Conservation (phyloP, 2,329 filamentous ascomycete genomes). For the Hymenoscyphus albidus region DNA sequence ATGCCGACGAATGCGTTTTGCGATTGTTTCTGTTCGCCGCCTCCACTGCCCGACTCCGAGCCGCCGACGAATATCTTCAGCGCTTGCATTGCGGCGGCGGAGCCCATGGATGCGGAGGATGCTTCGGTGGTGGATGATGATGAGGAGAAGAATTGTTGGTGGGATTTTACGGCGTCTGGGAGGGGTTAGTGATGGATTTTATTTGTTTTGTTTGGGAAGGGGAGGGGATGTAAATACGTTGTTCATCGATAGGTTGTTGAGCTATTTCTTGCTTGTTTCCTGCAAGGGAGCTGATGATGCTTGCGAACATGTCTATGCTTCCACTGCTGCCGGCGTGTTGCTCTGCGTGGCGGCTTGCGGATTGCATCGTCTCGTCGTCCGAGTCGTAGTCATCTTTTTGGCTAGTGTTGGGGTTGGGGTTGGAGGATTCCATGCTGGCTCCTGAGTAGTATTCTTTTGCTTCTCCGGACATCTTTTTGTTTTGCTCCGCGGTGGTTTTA, state of each 20-base stretch:
- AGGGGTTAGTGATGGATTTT: background rate
- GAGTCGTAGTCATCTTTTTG: background rate
- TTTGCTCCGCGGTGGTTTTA: background rate
- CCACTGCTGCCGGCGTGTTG: slow-evolving; percentile 49
- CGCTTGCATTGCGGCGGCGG: slow-evolving; percentile 76
- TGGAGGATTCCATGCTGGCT: background rate
- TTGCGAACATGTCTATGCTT: slow-evolving; percentile 50
- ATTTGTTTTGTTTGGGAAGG: background rate
- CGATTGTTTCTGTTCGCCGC: slow-evolving; percentile 42
- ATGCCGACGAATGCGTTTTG: slow-evolving; percentile 80
- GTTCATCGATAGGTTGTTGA: slow-evolving; percentile 55
- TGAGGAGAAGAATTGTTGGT: slow-evolving; percentile 68
- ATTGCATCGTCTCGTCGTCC: slow-evolving; percentile 48
- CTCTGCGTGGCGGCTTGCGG: slow-evolving; percentile 52
- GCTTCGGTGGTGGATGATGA: slow-evolving; percentile 42
- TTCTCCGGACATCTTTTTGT: background rate
- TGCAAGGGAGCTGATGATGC: slow-evolving; percentile 51
- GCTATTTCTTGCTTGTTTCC: slow-evolving; percentile 49
- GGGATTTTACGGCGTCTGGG: slow-evolving; percentile 64
- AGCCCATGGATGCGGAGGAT: slow-evolving; percentile 56
- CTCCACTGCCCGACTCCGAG: slow-evolving; percentile 40
- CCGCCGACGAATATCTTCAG: slow-evolving; percentile 72
- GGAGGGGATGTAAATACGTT: slow-evolving; percentile 33
- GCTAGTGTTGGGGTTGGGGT: background rate
- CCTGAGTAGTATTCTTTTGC: slow-evolving; percentile 1